A percentile compares a stretch with the other conserved stretches of the same genome.
phyloP scores from a whole-genome alignment of 768 basidiomycete species.

The Suillus clintonianus region DNA sequence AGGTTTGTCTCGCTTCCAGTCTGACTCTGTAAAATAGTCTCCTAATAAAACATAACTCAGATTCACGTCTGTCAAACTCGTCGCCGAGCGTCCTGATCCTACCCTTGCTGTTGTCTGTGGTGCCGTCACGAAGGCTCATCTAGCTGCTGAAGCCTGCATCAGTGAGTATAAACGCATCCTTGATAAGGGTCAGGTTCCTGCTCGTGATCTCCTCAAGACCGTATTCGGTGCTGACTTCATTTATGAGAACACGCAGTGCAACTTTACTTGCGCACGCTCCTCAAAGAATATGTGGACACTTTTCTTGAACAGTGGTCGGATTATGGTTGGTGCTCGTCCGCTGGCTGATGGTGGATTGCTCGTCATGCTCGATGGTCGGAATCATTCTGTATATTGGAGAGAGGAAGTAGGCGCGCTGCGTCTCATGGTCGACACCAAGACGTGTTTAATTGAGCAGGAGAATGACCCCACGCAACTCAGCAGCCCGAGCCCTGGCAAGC shows the following conservation, averaged over 20 bases:
- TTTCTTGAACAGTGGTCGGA: conserved; percentile 93
- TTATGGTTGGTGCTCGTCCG: conserved; percentile 87
- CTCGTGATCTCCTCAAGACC: conserved; percentile 92
- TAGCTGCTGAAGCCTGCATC: conserved; percentile 88
- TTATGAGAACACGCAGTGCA: conserved; percentile 93
- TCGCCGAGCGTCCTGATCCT: conserved; percentile 92
- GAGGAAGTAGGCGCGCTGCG: conserved; percentile 95
- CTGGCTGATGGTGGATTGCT: conserved; percentile 95
- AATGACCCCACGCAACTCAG: conserved; percentile 98
- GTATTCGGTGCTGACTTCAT: conserved; percentile 98
- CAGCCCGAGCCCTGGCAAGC: conserved; percentile 95
- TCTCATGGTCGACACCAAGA: conserved; percentile 95
- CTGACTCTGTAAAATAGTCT: too few species aligned
- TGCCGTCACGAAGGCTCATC: conserved; percentile 91
- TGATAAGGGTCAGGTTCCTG: conserved; percentile 97
- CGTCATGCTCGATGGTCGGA: conserved; percentile 87
- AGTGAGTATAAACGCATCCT: conserved; percentile 92
- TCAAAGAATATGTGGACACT: conserved; percentile 92
- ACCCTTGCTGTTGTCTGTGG: conserved; percentile 95
- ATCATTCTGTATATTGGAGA: conserved; percentile 97
- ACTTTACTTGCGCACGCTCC: conserved; percentile 92
- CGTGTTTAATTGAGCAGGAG: conserved; percentile 98
- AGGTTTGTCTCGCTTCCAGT: too few species aligned
- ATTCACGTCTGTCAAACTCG: too few species aligned
- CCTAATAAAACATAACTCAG: too few species aligned